Evolutionary conservation across 495 filamentous ascomycete genomes (phyloP), one percentile per base, ranked within the genome.

Genomic region (Durotheca rogersii): DNA sequence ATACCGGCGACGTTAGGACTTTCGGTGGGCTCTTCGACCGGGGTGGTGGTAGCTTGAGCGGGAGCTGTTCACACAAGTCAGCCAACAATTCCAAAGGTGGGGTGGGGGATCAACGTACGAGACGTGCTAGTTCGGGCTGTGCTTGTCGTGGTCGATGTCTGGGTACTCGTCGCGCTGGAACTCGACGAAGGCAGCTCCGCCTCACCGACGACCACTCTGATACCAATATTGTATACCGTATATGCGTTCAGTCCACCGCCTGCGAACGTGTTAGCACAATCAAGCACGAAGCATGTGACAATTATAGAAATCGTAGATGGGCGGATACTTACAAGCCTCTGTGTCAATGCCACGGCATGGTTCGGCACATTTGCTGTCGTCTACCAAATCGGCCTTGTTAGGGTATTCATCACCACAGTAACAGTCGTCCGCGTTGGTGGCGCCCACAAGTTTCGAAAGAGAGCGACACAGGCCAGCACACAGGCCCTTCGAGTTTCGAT

Each of bases 381-480:
- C 67, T 2, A 79, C 73, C 48, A 76, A 53, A 34, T 62, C 65
- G 4, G 51, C 42, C 11, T 68, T 55, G 14, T 78, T 71, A 6
- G 86, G 86, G 25, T 85, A 67, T 27, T 62, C 60, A 29, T 77
- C 58, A 29, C 86, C 87, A 59, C 86, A 90, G 43, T 62, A 85
- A 64, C 86, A 90, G 11, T 73, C 60, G 3, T 33, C 20, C 11
- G 53, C 18, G 14, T 63, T 52, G 0, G 62, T 50, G 18, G 62
- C 62, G 15, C 48, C 62, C 0, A 43, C 56, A 11, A 53, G 42
- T 11, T 23, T 41, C 4, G 25, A n/a, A 10, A 53, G 47, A 1
- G 39, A 9, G 9, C 56, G 60, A 23, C 62, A 66, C 0, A 27
- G 1, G 11, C 12, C n/a, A 2, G 47, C 36, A 23, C 62, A 66